These are phyloP conservation scores for Lipomyces sp. DNA, from an alignment of 805 yeast species.

Conservation along the genomic window DNA sequence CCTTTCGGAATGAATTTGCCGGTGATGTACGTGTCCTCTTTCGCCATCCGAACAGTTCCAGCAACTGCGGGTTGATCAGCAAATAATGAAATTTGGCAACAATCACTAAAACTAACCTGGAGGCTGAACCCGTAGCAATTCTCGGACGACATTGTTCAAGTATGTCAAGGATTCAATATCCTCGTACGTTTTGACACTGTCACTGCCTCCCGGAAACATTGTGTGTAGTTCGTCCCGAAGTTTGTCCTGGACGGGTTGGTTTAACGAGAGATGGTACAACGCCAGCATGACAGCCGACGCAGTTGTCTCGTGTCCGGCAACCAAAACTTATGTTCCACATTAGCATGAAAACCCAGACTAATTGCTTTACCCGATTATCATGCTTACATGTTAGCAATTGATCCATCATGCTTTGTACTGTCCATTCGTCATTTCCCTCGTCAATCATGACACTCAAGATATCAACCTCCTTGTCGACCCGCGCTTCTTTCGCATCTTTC, in stretches of 20 bases:
- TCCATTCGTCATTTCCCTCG: slow-evolving; percentile 25
- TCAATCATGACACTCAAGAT: slow-evolving; percentile 28
- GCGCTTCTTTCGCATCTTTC: background rate
- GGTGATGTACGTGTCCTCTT: slow-evolving; percentile 16
- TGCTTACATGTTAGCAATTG: slow-evolving; percentile 27
- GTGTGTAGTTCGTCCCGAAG: slow-evolving; percentile 26
- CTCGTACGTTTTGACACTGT: slow-evolving; percentile 16
- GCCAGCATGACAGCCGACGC: slow-evolving; percentile 26
- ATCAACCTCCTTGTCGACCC: slow-evolving; percentile 13
- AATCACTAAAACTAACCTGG: slow-evolving; percentile 9
- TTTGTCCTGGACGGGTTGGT: slow-evolving; percentile 24
- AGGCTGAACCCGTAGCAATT: slow-evolving; percentile 24
- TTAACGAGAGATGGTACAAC: slow-evolving; percentile 14
- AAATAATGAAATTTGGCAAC: background rate
- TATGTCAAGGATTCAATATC: slow-evolving; percentile 26
- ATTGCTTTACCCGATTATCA: background rate
- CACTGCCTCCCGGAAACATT: slow-evolving; percentile 25
- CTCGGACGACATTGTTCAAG: slow-evolving; percentile 30
- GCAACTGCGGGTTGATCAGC: slow-evolving; percentile 26
- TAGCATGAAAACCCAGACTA: background rate
- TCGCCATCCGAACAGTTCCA: slow-evolving; percentile 25
- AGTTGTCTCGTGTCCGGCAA: slow-evolving; percentile 37
- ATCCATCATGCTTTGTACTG: slow-evolving; percentile 26
- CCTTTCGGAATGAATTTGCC: slow-evolving; percentile 31
- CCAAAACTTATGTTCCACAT: slow-evolving; percentile 15